Percentiles rank a stretch among this genome's conserved stretches.
Evolutionary conservation across 768 basidiomycete species (phyloP).

Genomic region (Leccinum rimulosum): DNA sequence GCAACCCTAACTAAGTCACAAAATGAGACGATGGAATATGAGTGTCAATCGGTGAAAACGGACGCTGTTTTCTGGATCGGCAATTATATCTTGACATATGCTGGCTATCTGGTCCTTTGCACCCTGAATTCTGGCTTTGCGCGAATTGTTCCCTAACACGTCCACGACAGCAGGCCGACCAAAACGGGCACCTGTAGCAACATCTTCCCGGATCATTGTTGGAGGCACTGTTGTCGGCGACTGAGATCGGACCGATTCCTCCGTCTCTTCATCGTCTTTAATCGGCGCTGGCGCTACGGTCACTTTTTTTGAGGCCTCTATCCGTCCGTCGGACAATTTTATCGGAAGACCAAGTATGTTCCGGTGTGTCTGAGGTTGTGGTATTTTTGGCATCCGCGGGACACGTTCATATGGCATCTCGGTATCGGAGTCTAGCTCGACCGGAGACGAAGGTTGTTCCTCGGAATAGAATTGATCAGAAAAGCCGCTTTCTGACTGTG

Average conservation of each 20-base stretch:
- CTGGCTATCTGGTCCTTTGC: constrained; percentile 94
- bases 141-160: constrained; percentile 64
- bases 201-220: constrained; percentile 51
- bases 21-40: constrained; percentile 13
- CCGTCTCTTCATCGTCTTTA: constrained; percentile 32
- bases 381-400: constrained; percentile 50
- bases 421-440: constrained; percentile 45
- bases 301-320: constrained; percentile 54
- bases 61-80: constrained; percentile 94
- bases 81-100: constrained; percentile 90
- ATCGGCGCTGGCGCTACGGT: constrained; percentile 17
- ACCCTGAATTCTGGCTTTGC: constrained; percentile 61
- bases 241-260: constrained; percentile 36
- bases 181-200: constrained; percentile 81
- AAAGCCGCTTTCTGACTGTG: constrained; percentile 10
- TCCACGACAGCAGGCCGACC: constrained; percentile 80
- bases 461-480: constrained; percentile 13
- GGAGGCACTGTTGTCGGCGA: constrained; percentile 24
- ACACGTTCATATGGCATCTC: constrained; percentile 75
- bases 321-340: constrained; percentile 77
- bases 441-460: constrained; percentile 2
- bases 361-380: constrained; percentile 46
- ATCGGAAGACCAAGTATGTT: constrained; percentile 73
- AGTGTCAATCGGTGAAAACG: constrained; percentile 29
- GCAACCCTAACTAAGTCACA: constrained; percentile 68